Evolutionary conservation across 2,329 filamentous ascomycete species (phyloP).

Genomic region (Byssoonygena ceratinophila): DNA sequence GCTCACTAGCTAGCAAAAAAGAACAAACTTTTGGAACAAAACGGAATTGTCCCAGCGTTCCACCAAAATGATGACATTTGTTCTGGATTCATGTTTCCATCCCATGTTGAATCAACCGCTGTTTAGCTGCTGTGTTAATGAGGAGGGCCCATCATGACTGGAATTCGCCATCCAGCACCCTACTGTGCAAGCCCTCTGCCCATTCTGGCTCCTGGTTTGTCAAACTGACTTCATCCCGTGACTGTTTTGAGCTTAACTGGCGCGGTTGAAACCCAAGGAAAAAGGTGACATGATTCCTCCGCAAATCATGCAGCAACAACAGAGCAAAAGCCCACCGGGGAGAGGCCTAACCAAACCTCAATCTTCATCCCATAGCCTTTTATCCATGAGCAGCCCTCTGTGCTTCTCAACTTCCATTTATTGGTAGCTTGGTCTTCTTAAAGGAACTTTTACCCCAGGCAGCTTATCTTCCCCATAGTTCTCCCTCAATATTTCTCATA

Average conservation of each 20-base stretch:
- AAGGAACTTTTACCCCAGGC: not conserved
- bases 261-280: conserved; percentile 1
- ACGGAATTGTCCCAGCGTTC: not conserved
- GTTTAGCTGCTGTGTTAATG: too few relatives aligned
- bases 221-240: conserved; percentile 12
- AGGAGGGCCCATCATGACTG: not conserved
- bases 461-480: not conserved
- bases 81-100: not conserved
- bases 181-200: not conserved
- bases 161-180: not conserved
- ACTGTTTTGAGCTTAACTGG: conserved; percentile 8
- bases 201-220: conserved; percentile 4
- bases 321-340: conserved; percentile 7
- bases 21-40: not conserved
- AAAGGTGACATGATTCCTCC: conserved; percentile 7
- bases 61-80: conserved; percentile 1
- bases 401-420: not conserved
- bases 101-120: not conserved
- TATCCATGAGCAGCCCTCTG: not conserved
- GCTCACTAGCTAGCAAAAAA: not conserved
- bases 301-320: conserved; percentile 14
- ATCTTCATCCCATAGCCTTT: not conserved
- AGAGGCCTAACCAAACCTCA: not conserved
- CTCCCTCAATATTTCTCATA: not conserved
- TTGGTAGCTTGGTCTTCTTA: not conserved